A percentile compares a stretch with the other conserved stretches of the same genome.
Evolutionary conservation across 2,329 filamentous ascomycete species (phyloP).

Genomic region (Talaromyces pinophilus): DNA sequence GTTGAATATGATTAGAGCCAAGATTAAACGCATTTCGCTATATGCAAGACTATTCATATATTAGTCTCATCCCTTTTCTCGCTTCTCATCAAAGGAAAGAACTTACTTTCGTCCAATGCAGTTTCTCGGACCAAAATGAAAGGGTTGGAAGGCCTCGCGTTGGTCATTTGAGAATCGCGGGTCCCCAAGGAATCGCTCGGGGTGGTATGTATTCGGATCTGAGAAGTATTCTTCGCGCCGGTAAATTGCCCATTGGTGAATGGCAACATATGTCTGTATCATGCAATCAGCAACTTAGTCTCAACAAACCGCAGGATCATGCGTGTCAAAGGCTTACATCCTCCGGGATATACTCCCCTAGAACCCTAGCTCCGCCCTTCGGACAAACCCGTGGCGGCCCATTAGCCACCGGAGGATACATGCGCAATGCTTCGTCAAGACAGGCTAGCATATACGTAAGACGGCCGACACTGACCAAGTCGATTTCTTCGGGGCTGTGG

Average conservation of each 20-base stretch:
- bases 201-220: constrained; percentile 49
- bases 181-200: constrained; percentile 43
- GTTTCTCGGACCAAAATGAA: constrained; percentile 52
- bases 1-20: constrained; percentile 52
- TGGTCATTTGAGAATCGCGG: constrained; percentile 46
- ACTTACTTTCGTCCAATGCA: constrained; percentile 55
- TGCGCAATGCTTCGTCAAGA: constrained; percentile 47
- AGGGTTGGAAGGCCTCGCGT: constrained; percentile 51
- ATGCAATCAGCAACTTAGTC: not conserved
- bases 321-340: constrained; percentile 21
- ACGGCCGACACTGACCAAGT: constrained; percentile 31
- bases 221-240: constrained; percentile 49
- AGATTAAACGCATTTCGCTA: constrained; percentile 53
- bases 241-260: constrained; percentile 51
- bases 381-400: constrained; percentile 29
- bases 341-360: constrained; percentile 28
- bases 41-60: constrained; percentile 48
- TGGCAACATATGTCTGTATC: constrained; percentile 44
- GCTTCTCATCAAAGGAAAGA: not conserved
- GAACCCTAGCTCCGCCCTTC: constrained; percentile 25
- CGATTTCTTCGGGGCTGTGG: constrained; percentile 42
- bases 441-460: constrained; percentile 46
- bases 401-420: constrained; percentile 41
- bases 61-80: not conserved
- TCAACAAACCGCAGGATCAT: not conserved